Evolutionary conservation across 345 rosid genomes (phyloP).

Genomic region (Aquilaria sinensis): DNA sequence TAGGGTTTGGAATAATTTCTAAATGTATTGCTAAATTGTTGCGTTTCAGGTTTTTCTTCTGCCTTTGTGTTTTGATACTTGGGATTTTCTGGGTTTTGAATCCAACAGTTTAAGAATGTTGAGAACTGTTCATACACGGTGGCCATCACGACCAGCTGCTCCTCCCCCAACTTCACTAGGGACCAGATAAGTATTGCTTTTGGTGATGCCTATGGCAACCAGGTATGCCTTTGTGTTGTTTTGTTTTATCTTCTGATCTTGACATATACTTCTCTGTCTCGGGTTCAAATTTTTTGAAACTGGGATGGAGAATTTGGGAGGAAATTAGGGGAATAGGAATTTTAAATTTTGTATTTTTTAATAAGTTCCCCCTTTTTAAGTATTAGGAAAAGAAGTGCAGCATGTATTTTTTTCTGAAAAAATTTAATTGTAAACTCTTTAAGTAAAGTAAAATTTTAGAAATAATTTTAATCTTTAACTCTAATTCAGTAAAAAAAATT

Average conservation of each 20-base stretch:
- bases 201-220: constrained; percentile 91
- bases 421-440: background rate
- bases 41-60: background rate
- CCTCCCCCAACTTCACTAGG: constrained; percentile 64
- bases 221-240: constrained; percentile 33
- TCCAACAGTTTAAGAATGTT: constrained; percentile 23
- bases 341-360: background rate
- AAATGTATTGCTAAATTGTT: background rate
- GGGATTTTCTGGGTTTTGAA: background rate
- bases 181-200: constrained; percentile 87
- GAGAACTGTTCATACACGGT: constrained; percentile 66
- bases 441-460: background rate
- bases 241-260: no score
- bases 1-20: no score
- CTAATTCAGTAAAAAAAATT: background rate
- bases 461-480: background rate
- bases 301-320: no score
- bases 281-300: no score
- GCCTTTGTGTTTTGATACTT: background rate
- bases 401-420: background rate
- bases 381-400: background rate
- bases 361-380: background rate
- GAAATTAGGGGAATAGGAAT: no score
- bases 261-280: no score
- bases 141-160: constrained; percentile 70